phyloP scores from a whole-genome alignment of 495 filamentous ascomycete genomes.

The Podospora australis region DNA sequence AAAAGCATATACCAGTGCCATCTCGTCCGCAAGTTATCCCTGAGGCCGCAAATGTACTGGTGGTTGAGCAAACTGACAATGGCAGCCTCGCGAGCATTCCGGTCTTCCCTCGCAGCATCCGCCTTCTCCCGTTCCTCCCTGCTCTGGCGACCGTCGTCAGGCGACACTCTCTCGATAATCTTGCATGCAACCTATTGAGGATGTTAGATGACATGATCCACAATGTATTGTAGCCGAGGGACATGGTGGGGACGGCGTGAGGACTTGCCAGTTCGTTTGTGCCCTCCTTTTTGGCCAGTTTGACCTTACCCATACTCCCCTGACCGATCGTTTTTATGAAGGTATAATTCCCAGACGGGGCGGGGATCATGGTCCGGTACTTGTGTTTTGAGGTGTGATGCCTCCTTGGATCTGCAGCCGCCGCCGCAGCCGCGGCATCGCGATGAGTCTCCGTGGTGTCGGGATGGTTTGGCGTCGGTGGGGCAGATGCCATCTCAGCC shows the following conservation, averaged over 20 bases:
- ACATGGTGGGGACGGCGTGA: constrained; percentile 32
- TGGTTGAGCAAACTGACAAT: constrained; percentile 94
- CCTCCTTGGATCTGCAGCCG: constrained; percentile 34
- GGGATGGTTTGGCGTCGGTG: constrained; percentile 40
- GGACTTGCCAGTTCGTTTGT: constrained; percentile 68
- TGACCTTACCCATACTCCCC: constrained; percentile 96
- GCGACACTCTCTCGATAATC: constrained; percentile 86
- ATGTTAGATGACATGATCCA: constrained; percentile 3
- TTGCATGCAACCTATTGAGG: constrained; percentile 79
- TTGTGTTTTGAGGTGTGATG: constrained; percentile 41
- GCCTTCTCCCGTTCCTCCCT: constrained; percentile 76
- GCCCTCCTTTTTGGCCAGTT: constrained; percentile 75
- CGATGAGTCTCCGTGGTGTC: constrained; percentile 41
- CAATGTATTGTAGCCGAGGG: constrained; percentile 3
- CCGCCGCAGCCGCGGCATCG: constrained; percentile 26
- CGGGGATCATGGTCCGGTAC: constrained; percentile 76
- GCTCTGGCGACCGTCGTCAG: constrained; percentile 67
- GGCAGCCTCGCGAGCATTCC: constrained; percentile 91
- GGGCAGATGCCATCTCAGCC: constrained; percentile 48
- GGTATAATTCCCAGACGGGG: constrained; percentile 79
- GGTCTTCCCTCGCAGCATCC: constrained; percentile 92
- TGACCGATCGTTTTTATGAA: constrained; percentile 96
- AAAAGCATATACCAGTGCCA: constrained; percentile 99
- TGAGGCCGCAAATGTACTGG: constrained; percentile 94
- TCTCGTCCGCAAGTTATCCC: constrained; percentile 88